phyloP scores from a whole-genome alignment of 345 rosid genomes.

The Gossypium australe region DNA sequence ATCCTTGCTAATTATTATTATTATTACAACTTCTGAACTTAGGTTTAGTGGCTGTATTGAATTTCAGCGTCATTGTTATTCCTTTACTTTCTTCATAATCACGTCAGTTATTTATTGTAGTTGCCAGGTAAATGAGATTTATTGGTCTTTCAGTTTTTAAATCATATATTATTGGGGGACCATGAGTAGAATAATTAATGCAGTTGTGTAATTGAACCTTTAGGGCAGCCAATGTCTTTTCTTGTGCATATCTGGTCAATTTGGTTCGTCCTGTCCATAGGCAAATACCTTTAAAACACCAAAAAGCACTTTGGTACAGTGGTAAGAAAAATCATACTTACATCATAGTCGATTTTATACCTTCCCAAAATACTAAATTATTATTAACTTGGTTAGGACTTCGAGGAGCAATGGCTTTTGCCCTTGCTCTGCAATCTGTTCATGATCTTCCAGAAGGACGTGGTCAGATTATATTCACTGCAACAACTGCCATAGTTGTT shows the following conservation, averaged over 20 bases:
- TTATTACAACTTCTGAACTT: background rate
- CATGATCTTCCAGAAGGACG: slow-evolving; percentile 99
- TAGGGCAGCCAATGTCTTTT: slow-evolving; percentile 92
- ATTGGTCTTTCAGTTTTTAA: background rate
- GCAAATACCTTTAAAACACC: slow-evolving; percentile 80
- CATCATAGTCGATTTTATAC: background rate
- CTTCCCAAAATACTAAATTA: slow-evolving; percentile 8
- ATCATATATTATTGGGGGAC: background rate
- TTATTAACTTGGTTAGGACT: slow-evolving; percentile 51
- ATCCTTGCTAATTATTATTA: slow-evolving; percentile 42
- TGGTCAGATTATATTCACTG: slow-evolving; percentile 96
- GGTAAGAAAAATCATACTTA: slow-evolving; percentile 48
- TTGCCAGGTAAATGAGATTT: slow-evolving; percentile 64
- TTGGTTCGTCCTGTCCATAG: slow-evolving; percentile 71
- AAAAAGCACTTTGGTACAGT: slow-evolving; percentile 98
- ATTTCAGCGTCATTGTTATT: slow-evolving; percentile 23
- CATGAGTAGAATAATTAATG: slow-evolving; percentile 23
- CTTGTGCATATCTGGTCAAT: slow-evolving; percentile 91
- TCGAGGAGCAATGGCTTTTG: slow-evolving; percentile 99
- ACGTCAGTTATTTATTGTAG: slow-evolving; percentile 68
- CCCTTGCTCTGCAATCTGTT: slow-evolving; percentile 95
- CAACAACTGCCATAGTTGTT: slow-evolving; percentile 95
- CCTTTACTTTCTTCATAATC: slow-evolving; percentile 40
- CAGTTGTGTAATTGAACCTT: slow-evolving; percentile 22
- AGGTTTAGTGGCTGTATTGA: background rate